phyloP scores from a whole-genome alignment of 225 moss, liverwort and hornwort species.

The Ulota crispa region DNA sequence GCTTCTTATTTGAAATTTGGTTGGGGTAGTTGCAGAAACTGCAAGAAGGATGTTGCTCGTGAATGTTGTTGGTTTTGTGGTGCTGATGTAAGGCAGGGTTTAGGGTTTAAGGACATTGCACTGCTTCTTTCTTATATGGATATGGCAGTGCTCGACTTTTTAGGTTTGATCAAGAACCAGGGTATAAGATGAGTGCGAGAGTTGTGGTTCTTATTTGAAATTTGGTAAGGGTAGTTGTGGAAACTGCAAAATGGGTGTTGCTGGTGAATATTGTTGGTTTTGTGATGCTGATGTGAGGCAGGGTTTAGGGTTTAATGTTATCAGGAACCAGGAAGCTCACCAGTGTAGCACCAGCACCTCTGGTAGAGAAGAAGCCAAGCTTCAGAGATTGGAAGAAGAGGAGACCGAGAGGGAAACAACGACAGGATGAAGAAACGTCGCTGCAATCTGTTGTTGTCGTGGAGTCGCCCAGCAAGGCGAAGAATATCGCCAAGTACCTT shows the following conservation, averaged over 20 bases:
- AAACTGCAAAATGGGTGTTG: neutral
- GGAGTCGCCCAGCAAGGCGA: slow-evolving; percentile 89
- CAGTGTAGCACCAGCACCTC: slow-evolving; percentile 15
- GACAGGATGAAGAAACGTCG: neutral
- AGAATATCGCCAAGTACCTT: slow-evolving; percentile 80
- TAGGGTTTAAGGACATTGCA: too few species aligned
- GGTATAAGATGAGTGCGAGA: too few species aligned
- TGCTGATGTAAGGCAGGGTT: slow-evolving; percentile 20
- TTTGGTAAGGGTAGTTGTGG: neutral
- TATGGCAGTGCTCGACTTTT: too few species aligned
- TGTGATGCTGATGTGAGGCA: slow-evolving; percentile 20
- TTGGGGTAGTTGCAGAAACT: neutral
- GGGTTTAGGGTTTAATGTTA: slow-evolving; percentile 44
- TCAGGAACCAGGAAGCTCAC: slow-evolving; percentile 29
- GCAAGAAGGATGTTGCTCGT: neutral
- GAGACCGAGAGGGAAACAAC: slow-evolving; percentile 14
- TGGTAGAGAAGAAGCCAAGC: slow-evolving; percentile 16
- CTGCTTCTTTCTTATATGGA: too few species aligned
- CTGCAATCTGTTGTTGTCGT: slow-evolving; percentile 74
- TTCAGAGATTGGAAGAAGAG: slow-evolving; percentile 8
- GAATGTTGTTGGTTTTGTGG: neutral
- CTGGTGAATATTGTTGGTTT: neutral
- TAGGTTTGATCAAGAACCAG: too few species aligned
- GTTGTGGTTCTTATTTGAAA: too few species aligned
- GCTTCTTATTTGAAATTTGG: neutral